phyloP scores from a whole-genome alignment of 345 rosid species.

The Ricinus communis region DNA sequence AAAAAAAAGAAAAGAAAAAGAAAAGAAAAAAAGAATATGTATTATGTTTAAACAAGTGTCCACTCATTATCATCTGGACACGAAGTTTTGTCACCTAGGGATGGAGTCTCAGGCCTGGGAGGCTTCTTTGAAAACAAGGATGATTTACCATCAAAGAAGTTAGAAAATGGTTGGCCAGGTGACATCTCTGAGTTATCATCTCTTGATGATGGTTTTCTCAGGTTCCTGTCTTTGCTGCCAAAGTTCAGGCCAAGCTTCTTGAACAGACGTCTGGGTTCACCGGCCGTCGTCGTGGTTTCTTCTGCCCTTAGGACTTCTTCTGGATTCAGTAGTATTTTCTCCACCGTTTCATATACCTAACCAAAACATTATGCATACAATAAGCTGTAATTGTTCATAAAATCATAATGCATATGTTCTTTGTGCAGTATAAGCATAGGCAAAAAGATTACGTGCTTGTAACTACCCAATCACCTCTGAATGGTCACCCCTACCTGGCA shows the following conservation, averaged over 20 bases:
- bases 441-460: too few species aligned
- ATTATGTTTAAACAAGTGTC: slow-evolving; percentile 47
- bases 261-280: slow-evolving; percentile 58
- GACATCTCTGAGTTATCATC: slow-evolving; percentile 46
- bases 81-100: slow-evolving; percentile 24
- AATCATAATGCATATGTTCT: neutral
- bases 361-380: slow-evolving; percentile 4
- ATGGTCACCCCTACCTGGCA: slow-evolving; percentile 56
- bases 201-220: slow-evolving; percentile 41
- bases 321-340: slow-evolving; percentile 64
- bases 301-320: slow-evolving; percentile 65
- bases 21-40: neutral
- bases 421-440: too few species aligned
- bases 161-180: slow-evolving; percentile 62
- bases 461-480: neutral
- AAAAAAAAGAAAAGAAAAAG: neutral
- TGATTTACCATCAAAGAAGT: slow-evolving; percentile 79
- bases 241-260: slow-evolving; percentile 68
- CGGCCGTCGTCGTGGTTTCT: slow-evolving; percentile 33
- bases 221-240: slow-evolving; percentile 57
- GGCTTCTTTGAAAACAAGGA: slow-evolving; percentile 74
- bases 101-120: slow-evolving; percentile 51
- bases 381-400: neutral
- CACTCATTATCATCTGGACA: slow-evolving; percentile 52
- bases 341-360: slow-evolving; percentile 90